Percentiles rank a stretch among this genome's conserved stretches.
Evolutionary conservation across 192 early-diverging fungal species (phyloP).

Genomic region (Mortierella claussenii): DNA sequence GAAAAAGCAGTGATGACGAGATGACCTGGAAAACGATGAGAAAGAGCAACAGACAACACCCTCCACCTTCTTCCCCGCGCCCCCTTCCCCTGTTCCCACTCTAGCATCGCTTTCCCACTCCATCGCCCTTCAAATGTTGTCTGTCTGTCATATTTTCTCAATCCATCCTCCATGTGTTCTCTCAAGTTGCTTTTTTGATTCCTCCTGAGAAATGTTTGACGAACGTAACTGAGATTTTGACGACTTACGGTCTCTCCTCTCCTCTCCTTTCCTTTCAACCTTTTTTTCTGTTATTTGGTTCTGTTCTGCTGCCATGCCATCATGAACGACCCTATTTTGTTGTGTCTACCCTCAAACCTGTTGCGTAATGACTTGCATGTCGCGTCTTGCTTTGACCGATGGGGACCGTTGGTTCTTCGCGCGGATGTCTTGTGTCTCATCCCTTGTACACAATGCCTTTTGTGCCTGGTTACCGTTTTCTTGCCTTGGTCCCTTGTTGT

Average conservation of each 20-base stretch:
- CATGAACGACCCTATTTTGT: no score
- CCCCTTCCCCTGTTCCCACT: background rate
- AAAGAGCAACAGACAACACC: slow-evolving; percentile 9
- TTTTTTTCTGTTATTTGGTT: slow-evolving; percentile 1
- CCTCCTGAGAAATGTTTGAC: slow-evolving; percentile 53
- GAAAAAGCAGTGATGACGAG: slow-evolving; percentile 51
- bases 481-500: slow-evolving; percentile 12
- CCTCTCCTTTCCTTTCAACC: background rate
- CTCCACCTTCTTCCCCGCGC: background rate
- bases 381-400: background rate
- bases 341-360: no score
- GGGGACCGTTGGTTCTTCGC: slow-evolving; percentile 40
- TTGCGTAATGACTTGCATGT: no score
- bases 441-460: slow-evolving; percentile 10
- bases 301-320: slow-evolving; percentile 1
- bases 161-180: slow-evolving; percentile 9
- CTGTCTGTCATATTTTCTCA: slow-evolving; percentile 8
- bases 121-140: slow-evolving; percentile 5
- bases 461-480: slow-evolving; percentile 27
- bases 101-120: background rate
- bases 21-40: slow-evolving; percentile 8
- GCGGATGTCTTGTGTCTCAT: slow-evolving; percentile 30
- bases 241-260: slow-evolving; percentile 49
- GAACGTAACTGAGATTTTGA: slow-evolving; percentile 54
- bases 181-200: slow-evolving; percentile 56